These are phyloP conservation scores for Solanum pennellii DNA, from an alignment of 257 asterid species.

Conservation along the genomic window DNA sequence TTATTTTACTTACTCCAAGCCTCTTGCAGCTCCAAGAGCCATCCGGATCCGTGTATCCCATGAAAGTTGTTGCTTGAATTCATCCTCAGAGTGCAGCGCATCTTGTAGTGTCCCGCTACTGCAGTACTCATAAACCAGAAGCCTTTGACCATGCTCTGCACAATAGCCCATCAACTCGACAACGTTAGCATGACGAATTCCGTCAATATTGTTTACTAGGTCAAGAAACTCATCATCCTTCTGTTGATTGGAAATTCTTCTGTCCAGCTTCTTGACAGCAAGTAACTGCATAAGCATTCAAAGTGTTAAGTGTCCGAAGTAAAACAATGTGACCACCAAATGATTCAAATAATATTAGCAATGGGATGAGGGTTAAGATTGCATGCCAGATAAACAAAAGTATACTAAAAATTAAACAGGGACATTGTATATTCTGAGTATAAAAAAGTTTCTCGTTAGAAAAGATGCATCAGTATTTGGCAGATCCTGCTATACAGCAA, in stretches of 20 bases:
- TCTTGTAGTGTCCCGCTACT: constrained; percentile 68
- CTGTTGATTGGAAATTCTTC: constrained; percentile 57
- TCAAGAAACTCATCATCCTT: constrained; percentile 83
- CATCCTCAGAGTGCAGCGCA: constrained; percentile 82
- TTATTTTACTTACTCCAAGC: constrained; percentile 60
- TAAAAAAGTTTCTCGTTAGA: neutral
- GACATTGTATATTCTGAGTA: neutral
- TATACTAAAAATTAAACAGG: neutral
- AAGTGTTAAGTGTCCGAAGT: neutral
- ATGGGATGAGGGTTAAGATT: neutral
- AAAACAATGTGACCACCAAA: neutral
- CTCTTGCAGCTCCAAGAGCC: constrained; percentile 99
- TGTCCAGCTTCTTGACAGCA: constrained; percentile 87
- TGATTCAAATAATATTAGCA: neutral
- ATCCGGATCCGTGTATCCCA: constrained; percentile 88
- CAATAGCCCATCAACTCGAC: constrained; percentile 97
- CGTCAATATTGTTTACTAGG: constrained; percentile 56
- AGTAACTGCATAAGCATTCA: constrained; percentile 43
- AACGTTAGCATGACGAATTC: constrained; percentile 83
- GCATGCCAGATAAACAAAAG: neutral
- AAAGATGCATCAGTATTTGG: neutral
- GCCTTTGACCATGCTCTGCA: constrained; percentile 80
- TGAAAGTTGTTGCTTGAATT: constrained; percentile 56
- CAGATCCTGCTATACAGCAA: neutral
- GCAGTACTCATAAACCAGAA: constrained; percentile 75